phyloP scores from a whole-genome alignment of 2,329 filamentous ascomycete species.

The Calonectria pseudoreteaudii region DNA sequence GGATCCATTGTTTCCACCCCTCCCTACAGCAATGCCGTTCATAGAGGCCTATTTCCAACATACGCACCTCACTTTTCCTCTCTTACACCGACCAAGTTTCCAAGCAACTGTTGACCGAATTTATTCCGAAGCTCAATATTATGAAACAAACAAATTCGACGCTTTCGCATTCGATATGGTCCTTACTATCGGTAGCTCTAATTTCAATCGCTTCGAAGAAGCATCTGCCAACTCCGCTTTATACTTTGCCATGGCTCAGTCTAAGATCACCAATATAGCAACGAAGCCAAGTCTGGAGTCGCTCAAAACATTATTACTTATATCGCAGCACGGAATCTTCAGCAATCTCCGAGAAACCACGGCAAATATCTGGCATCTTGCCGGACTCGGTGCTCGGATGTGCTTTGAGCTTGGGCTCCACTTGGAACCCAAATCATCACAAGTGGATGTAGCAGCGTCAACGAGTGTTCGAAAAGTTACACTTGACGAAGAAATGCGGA shows the following conservation, averaged over 20 bases:
- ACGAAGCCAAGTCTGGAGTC: background rate
- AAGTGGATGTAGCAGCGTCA: background rate
- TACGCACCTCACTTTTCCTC: slow-evolving; percentile 17
- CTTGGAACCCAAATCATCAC: background rate
- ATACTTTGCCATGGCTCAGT: slow-evolving; percentile 21
- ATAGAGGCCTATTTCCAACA: slow-evolving; percentile 26
- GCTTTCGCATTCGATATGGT: slow-evolving; percentile 26
- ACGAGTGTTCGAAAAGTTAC: background rate
- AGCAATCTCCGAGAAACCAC: slow-evolving; percentile 16
- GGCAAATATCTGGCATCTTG: slow-evolving; percentile 20
- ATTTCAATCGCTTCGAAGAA: slow-evolving; percentile 20
- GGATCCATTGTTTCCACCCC: background rate
- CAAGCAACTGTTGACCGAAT: slow-evolving; percentile 5
- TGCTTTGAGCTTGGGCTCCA: slow-evolving; percentile 21
- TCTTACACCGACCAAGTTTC: slow-evolving; percentile 16
- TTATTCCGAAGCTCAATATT: slow-evolving; percentile 11
- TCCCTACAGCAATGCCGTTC: background rate
- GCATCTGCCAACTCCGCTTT: background rate
- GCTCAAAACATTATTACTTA: background rate
- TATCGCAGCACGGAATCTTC: slow-evolving; percentile 22
- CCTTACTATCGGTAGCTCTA: slow-evolving; percentile 17
- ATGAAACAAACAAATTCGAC: slow-evolving; percentile 6
- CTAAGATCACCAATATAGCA: slow-evolving; percentile 3
- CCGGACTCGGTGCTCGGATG: slow-evolving; percentile 14
- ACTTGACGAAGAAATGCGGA: slow-evolving; percentile 20